Evolutionary conservation across 2,329 filamentous ascomycete species (phyloP), one percentile per base, ranked within the genome.

Genomic region (Sclerotiophoma versabilis): DNA sequence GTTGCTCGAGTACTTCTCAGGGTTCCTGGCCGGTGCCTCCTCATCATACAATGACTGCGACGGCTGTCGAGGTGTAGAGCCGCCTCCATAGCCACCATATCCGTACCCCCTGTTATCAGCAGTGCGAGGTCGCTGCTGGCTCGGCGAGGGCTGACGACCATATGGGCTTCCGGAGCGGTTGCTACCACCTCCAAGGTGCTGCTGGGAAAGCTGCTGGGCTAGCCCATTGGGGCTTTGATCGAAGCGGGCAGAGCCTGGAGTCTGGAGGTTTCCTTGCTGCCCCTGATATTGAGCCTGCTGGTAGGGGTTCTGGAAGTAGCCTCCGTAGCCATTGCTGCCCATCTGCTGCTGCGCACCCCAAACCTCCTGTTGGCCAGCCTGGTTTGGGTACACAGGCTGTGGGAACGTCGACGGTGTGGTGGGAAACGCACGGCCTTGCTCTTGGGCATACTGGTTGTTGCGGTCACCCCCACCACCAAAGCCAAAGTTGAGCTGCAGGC

Each of bases 371-470:
- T 86, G 83, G 39, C 82, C 82, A 48, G 80, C 78, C 65, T 83
- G 80, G 68, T 82, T 83, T 44, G 83, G 83, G 69, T 86, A 87
- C 74, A 96, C 90, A 57, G 93, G 93, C 79, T 98, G 93, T 11
- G 93, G 93, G 72, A 98, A 98, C 54, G 93, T 96, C 62, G 93
- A 97, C 46, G 93, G 93, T 9, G 93, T 97, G 47, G 93, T 82
- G 47, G 80, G 80, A 69, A 79, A 82, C 53, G 77, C 77, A 58
- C 80, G 77, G 50, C 79, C 79, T 54, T 72, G 72, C 66, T 78
- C 77, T 62, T 78, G 77, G 56, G 69, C 68, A 59, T 71, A 68
- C 57, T 77, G 72, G 63, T 76, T 71, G 51, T 72, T 73, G 60
- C 74, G 71, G 42, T 70, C 71, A 52, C 59, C 65, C 49, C 60